These are phyloP conservation scores for Epichloe aotearoae DNA, from an alignment of 2,329 filamentous ascomycete genomes.

Conservation along the genomic window DNA sequence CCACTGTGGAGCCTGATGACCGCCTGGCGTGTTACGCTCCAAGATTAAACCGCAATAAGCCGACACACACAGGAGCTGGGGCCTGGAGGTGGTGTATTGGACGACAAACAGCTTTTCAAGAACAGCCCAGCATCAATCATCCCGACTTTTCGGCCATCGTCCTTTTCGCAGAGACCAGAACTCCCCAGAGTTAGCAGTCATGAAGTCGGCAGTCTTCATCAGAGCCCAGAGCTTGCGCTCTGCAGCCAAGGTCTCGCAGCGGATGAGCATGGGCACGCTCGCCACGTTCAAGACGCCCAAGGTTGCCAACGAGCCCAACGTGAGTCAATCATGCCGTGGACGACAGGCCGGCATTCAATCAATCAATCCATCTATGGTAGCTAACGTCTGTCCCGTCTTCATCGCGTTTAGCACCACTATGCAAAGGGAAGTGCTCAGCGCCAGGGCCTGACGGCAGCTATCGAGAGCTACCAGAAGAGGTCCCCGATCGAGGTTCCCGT, in stretches of 20 bases:
- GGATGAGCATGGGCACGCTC: conserved; percentile 39
- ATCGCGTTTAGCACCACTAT: conserved; percentile 61
- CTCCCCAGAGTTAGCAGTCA: conserved; percentile 6
- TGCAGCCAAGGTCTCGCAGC: conserved; percentile 16
- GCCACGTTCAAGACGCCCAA: conserved; percentile 80
- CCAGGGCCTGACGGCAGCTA: conserved; percentile 58
- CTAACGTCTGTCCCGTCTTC: not conserved
- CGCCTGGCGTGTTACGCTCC: not conserved
- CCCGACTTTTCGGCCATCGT: not conserved
- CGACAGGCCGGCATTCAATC: not conserved
- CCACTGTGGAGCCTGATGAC: too few species aligned
- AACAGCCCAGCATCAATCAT: not conserved
- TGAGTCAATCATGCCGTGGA: conserved; percentile 31
- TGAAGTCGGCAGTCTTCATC: conserved; percentile 23
- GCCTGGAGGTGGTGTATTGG: not conserved
- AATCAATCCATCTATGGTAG: not conserved
- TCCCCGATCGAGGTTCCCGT: conserved; percentile 68
- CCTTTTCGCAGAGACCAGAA: not conserved
- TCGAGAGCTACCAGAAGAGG: conserved; percentile 55
- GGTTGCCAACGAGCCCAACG: conserved; percentile 90
- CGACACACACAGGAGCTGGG: conserved; percentile 6
- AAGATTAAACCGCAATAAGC: conserved; percentile 17
- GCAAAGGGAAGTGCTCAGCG: conserved; percentile 70
- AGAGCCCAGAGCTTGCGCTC: conserved; percentile 20
- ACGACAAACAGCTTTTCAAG: not conserved